phyloP scores from a whole-genome alignment of 148 eudicot genomes.

The Polygonum maritimum region DNA sequence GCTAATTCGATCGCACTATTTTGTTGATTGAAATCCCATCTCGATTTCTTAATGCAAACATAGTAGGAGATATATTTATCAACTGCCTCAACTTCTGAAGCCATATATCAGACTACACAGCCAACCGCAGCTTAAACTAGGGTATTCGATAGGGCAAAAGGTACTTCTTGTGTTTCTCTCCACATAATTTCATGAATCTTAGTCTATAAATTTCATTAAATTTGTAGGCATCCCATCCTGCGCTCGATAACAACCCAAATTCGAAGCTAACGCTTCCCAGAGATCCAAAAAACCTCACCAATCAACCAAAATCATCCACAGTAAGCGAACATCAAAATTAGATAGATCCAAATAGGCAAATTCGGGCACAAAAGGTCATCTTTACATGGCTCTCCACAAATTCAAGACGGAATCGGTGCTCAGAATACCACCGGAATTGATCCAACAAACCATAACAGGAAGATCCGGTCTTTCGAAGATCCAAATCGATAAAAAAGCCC shows the following conservation, averaged over 20 bases:
- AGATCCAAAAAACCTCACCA: neutral
- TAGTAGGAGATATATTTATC: neutral
- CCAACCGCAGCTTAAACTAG: neutral
- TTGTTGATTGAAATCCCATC: neutral
- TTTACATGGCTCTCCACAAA: neutral
- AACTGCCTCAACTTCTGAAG: neutral
- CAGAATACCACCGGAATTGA: neutral
- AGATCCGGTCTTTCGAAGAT: conserved; percentile 8
- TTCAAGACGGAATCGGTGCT: neutral
- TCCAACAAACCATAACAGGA: neutral
- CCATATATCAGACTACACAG: neutral
- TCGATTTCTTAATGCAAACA: neutral
- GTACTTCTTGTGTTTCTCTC: neutral
- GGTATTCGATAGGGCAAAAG: neutral
- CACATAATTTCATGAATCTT: neutral
- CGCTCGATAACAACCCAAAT: neutral
- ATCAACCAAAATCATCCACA: neutral
- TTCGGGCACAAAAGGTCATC: neutral
- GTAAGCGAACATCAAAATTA: neutral
- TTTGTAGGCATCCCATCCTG: neutral
- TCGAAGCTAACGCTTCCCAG: neutral
- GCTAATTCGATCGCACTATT: neutral
- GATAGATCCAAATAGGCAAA: neutral
- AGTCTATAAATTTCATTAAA: neutral
- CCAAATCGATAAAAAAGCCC: neutral